Evolutionary conservation across 163 green algal genomes (phyloP).

Genomic region (Chlamydomonas reinhardtii): DNA sequence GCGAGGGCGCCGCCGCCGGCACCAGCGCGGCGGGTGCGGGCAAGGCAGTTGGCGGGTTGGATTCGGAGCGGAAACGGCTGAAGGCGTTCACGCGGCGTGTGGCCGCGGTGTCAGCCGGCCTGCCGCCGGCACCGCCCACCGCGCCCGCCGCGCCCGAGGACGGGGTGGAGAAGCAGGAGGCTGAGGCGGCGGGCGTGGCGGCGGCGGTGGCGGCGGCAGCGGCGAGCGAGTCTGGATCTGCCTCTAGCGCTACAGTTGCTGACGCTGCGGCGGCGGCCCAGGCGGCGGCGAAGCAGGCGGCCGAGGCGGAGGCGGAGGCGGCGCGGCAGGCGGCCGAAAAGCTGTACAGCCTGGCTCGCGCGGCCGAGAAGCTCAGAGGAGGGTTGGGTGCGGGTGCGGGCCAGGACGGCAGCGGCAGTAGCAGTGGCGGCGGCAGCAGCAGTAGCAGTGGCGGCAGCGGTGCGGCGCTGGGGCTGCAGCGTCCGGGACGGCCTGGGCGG

Average conservation of each 20-base stretch:
- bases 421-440: background rate
- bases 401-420: background rate
- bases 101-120: background rate
- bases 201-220: too few species aligned
- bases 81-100: constrained; percentile 6
- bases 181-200: too few species aligned
- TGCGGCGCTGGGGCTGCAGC: background rate
- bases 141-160: too few species aligned
- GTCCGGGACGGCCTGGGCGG: background rate
- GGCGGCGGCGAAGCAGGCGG: background rate
- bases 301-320: background rate
- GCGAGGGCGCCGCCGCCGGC: too few species aligned
- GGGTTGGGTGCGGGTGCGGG: background rate
- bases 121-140: background rate
- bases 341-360: background rate
- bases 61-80: background rate
- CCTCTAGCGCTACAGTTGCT: too few species aligned
- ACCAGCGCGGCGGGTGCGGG: background rate
- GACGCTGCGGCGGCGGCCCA: too few species aligned
- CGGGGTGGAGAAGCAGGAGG: too few species aligned
- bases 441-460: background rate
- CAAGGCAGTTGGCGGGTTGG: background rate
- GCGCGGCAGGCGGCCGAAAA: background rate
- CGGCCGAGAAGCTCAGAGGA: constrained; percentile 20
- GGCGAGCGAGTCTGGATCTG: too few species aligned